Evolutionary conservation across 805 yeast genomes (phyloP), one percentile per base, ranked within the genome.

Genomic region (Yarrowia hollandica): DNA sequence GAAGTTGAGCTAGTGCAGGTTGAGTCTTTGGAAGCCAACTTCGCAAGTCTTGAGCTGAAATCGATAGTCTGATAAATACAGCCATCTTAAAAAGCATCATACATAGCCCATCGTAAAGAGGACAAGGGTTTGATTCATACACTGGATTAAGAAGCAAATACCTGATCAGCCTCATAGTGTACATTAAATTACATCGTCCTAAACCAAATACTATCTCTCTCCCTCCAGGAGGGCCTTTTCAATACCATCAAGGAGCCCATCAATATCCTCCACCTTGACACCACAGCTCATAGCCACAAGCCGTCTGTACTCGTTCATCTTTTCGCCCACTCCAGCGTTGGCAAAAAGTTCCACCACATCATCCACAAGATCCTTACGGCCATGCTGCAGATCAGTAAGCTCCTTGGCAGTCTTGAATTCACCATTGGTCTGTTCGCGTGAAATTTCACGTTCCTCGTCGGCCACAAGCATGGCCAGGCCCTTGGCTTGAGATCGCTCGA

Each of bases 161-260:
- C 28, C 6, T 25, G 28, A 6, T 25, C 28, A 7, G 4, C 33
- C 30, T 33, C 37, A 31, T 48, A 48, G 15, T 48, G 55, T 48
- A 33, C 55, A 33, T 48, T 48, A 48, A 31, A 48, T 48, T 33
- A 48, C 55, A 44, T 30, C 52, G 23, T 28, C 35, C 23, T 18
- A 11, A 8, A 15, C 22, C 44, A 4, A n/a, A 23, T 23, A 4
- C 37, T 44, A 48, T 30, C 60, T 58, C 16, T 60, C 50, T 21
- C 35, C 60, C 37, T 66, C 72, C 10, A 64, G 21, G 54, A 76
- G 62, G 23, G 80, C 79, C 60, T 73, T 71, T 52, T 75, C 90
- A 39, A 92, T 87, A 18, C 92, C 97, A 64, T 88, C 92, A 54
- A 92, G 76, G 61, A 90, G 77, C 26, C 88, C 86, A 64, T 86